phyloP scores from a whole-genome alignment of 2,329 filamentous ascomycete species.

The Aspergillus tubingensis region DNA sequence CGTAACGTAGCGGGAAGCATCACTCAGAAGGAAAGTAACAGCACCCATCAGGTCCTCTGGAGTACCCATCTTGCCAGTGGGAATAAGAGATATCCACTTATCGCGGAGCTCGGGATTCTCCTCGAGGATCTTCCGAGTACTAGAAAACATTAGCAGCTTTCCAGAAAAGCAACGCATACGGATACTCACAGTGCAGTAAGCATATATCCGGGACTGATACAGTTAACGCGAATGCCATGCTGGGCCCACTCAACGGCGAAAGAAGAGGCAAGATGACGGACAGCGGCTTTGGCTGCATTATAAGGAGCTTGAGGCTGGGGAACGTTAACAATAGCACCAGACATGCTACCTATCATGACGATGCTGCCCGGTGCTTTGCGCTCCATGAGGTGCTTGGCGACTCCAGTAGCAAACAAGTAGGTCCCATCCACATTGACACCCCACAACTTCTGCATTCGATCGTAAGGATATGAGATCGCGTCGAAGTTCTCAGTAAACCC shows the following conservation, averaged over 20 bases:
- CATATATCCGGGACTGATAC: slow-evolving; percentile 96
- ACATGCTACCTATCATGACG: slow-evolving; percentile 96
- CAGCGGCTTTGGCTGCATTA: slow-evolving; percentile 89
- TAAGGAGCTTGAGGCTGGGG: slow-evolving; percentile 92
- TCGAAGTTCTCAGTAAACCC: slow-evolving; percentile 97
- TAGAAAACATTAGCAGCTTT: slow-evolving; percentile 39
- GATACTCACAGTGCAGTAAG: slow-evolving; percentile 80
- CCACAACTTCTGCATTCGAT: slow-evolving; percentile 92
- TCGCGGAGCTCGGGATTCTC: slow-evolving; percentile 87
- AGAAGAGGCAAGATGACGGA: slow-evolving; percentile 82
- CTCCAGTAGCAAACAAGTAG: slow-evolving; percentile 80
- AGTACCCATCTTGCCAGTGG: slow-evolving; percentile 88
- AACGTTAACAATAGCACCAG: slow-evolving; percentile 88
- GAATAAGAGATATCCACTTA: slow-evolving; percentile 90
- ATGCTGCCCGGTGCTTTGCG: slow-evolving; percentile 78
- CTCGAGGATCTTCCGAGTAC: slow-evolving; percentile 89
- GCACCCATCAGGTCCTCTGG: slow-evolving; percentile 93
- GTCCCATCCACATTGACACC: slow-evolving; percentile 91
- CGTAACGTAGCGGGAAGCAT: slow-evolving; percentile 73
- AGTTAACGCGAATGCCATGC: slow-evolving; percentile 87
- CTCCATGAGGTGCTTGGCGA: slow-evolving; percentile 86
- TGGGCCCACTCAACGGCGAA: slow-evolving; percentile 93
- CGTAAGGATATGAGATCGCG: slow-evolving; percentile 84
- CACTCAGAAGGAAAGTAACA: slow-evolving; percentile 80
- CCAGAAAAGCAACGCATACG: too few species aligned